These are phyloP conservation scores for Mortierella sp. DNA, from an alignment of 371 early-diverging fungal species.

Conservation along the genomic window DNA sequence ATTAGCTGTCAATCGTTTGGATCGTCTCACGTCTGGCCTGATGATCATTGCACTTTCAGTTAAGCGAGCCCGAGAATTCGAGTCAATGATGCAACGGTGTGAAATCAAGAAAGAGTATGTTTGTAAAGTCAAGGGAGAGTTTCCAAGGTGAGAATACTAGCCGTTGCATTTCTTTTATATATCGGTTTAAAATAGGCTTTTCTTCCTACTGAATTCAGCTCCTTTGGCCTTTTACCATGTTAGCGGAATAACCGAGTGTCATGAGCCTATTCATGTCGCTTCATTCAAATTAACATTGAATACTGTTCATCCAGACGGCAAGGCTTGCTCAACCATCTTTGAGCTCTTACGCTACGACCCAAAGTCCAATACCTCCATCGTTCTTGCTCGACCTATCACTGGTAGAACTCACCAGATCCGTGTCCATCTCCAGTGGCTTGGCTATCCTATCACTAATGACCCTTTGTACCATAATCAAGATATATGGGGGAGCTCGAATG, in stretches of 20 bases:
- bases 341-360: constrained; percentile 73
- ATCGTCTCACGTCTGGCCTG: constrained; percentile 94
- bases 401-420: constrained; percentile 99
- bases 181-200: neutral
- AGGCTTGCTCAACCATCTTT: constrained; percentile 82
- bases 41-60: constrained; percentile 82
- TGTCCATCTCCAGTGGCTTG: constrained; percentile 96
- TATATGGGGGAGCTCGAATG: constrained; percentile 76
- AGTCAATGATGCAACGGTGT: constrained; percentile 71
- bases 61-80: constrained; percentile 72
- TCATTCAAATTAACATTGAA: constrained; percentile 90
- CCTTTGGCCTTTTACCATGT: neutral
- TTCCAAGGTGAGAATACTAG: constrained; percentile 73
- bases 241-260: constrained; percentile 72
- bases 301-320: constrained; percentile 85
- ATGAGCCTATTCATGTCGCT: constrained; percentile 85
- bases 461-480: constrained; percentile 85
- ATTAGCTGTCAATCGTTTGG: constrained; percentile 89
- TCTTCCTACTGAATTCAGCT: neutral
- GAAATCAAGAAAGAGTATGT: constrained; percentile 89
- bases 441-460: constrained; percentile 98
- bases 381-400: constrained; percentile 82
- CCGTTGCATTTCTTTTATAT: neutral
- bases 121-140: constrained; percentile 87
- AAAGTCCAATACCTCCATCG: constrained; percentile 37